Evolutionary conservation across 2,329 filamentous ascomycete species (phyloP).

Genomic region (Trichophyton rubrum): DNA sequence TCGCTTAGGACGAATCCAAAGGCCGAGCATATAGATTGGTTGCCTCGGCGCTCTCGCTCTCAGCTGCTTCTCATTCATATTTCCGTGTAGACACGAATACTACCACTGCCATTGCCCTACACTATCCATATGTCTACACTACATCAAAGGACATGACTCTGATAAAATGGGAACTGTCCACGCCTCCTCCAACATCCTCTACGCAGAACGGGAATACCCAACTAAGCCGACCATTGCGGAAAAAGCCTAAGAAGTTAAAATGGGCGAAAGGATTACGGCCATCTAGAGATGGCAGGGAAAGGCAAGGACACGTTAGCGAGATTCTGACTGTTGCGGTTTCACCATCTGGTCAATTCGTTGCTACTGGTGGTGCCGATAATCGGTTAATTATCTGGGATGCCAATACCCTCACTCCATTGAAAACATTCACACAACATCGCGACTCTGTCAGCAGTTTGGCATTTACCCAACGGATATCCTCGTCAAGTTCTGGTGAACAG

Average conservation of each 20-base stretch:
- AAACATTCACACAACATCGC: constrained; percentile 81
- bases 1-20: constrained; percentile 61
- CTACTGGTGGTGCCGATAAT: constrained; percentile 75
- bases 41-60: constrained; percentile 59
- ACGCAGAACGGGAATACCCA: constrained; percentile 52
- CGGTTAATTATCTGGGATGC: constrained; percentile 83
- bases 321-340: constrained; percentile 81
- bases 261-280: constrained; percentile 38
- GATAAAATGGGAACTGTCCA: constrained; percentile 77
- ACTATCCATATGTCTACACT: constrained; percentile 72
- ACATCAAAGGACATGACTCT: constrained; percentile 73
- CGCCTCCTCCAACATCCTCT: constrained; percentile 37
- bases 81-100: constrained; percentile 68
- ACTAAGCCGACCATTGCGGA: constrained; percentile 36
- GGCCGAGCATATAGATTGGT: constrained; percentile 77
- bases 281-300: constrained; percentile 27
- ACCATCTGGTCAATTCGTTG: constrained; percentile 78
- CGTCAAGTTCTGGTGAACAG: constrained; percentile 53
- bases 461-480: constrained; percentile 63
- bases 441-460: constrained; percentile 74
- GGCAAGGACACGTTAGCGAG: constrained; percentile 62
- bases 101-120: constrained; percentile 68
- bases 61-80: constrained; percentile 52
- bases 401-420: constrained; percentile 60
- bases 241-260: constrained; percentile 35